Conservation (phyloP, 805 yeast genomes). For the Metschnikowia dekortorum region DNA sequence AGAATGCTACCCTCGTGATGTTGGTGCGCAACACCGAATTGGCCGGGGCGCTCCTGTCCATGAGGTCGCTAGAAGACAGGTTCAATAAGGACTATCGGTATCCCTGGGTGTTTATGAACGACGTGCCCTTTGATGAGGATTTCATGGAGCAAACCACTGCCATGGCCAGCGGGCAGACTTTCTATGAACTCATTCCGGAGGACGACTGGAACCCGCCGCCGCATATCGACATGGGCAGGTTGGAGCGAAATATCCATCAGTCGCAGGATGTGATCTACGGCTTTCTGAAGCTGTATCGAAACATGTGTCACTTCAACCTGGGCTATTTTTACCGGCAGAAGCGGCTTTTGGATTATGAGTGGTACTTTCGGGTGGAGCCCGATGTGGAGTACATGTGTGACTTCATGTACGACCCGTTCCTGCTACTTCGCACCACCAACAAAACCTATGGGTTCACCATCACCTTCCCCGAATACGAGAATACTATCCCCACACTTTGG, state of each 20-base stretch:
- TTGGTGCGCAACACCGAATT: constrained; percentile 80
- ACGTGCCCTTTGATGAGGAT: constrained; percentile 38
- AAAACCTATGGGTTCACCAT: constrained; percentile 50
- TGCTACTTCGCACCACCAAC: constrained; percentile 36
- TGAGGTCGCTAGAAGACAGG: constrained; percentile 41
- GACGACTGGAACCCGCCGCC: constrained; percentile 40
- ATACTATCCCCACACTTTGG: constrained; percentile 53
- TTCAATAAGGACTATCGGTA: constrained; percentile 37
- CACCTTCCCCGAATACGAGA: constrained; percentile 48
- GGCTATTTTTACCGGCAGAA: constrained; percentile 55
- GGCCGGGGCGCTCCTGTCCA: constrained; percentile 56
- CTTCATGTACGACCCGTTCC: constrained; percentile 52
- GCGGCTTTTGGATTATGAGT: constrained; percentile 43
- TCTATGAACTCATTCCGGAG: constrained; percentile 36
- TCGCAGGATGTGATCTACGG: constrained; percentile 41
- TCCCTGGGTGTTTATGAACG: constrained; percentile 45
- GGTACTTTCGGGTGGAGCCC: constrained; percentile 62
- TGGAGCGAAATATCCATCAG: constrained; percentile 22
- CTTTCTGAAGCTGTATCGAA: constrained; percentile 46
- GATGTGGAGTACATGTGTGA: constrained; percentile 54
- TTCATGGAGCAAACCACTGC: constrained; percentile 40
- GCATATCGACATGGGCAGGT: constrained; percentile 27
- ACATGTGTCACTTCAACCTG: constrained; percentile 72
- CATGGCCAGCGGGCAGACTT: constrained; percentile 42
- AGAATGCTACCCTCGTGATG: constrained; percentile 86